These are phyloP conservation scores for Dendrobium nobile DNA, from an alignment of 106 monocot genomes.

Conservation along the genomic window DNA sequence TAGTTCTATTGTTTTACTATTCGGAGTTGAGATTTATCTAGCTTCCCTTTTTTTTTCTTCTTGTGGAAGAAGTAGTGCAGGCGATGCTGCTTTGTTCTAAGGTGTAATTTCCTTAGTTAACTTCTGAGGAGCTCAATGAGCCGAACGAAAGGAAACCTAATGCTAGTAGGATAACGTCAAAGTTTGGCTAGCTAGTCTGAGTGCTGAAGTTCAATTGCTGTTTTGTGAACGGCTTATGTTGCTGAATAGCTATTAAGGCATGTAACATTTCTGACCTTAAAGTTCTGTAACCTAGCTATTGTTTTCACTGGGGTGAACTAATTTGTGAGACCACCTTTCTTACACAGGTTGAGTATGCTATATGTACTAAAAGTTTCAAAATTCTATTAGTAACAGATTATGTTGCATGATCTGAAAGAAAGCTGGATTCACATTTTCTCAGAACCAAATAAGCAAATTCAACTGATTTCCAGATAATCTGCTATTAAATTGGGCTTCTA, in stretches of 20 bases:
- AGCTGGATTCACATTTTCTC: neutral
- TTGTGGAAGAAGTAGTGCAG: constrained; percentile 1
- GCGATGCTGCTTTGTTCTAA: neutral
- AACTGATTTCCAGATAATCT: neutral
- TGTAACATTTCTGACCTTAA: neutral
- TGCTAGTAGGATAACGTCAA: neutral
- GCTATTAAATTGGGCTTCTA: no score
- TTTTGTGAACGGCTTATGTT: neutral
- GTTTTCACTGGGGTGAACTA: neutral
- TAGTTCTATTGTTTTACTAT: neutral
- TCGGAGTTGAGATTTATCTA: neutral
- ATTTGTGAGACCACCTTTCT: neutral
- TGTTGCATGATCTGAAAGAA: neutral
- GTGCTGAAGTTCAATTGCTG: neutral
- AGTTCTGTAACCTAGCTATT: neutral
- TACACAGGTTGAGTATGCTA: neutral
- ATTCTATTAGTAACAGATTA: neutral
- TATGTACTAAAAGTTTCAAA: neutral
- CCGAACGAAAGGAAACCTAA: neutral
- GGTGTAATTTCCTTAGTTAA: neutral
- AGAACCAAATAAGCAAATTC: neutral
- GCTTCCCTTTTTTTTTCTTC: neutral
- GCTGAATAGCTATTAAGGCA: neutral
- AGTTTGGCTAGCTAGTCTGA: neutral
- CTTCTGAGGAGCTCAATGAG: neutral